Evolutionary conservation across 2,329 filamentous ascomycete genomes (phyloP).

Genomic region (Lasiodiplodia gonubiensis): DNA sequence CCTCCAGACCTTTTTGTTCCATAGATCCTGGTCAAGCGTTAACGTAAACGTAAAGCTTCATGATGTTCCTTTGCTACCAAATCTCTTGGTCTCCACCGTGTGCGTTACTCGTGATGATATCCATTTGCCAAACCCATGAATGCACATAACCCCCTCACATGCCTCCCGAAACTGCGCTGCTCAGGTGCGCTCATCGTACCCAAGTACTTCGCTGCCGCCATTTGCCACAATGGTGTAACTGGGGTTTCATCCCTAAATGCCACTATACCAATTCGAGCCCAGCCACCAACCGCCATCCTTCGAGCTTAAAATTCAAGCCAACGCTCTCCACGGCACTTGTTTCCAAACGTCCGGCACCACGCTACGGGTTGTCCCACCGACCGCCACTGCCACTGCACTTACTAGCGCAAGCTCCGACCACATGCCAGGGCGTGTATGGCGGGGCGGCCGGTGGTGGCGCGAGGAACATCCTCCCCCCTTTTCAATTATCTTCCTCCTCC

Average conservation of each 20-base stretch:
- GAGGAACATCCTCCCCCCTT: too few species aligned
- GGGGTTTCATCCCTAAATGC: neutral
- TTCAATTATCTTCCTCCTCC: too few species aligned
- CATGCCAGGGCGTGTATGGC: too few species aligned
- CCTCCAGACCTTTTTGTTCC: constrained; percentile 15
- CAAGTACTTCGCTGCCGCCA: neutral
- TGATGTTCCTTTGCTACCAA: constrained; percentile 14
- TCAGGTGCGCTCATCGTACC: neutral
- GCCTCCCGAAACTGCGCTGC: too few species aligned
- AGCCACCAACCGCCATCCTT: neutral
- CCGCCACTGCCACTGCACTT: too few species aligned
- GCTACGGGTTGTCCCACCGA: neutral
- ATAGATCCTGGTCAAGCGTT: constrained; percentile 11
- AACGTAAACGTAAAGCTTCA: constrained; percentile 19
- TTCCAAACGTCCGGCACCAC: too few species aligned
- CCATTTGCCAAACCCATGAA: neutral
- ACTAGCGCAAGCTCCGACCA: too few species aligned
- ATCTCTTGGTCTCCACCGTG: neutral
- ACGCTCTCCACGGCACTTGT: neutral
- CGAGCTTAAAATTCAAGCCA: neutral
- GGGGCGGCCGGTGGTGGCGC: too few species aligned
- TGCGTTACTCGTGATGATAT: neutral
- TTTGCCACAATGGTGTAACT: neutral
- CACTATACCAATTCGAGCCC: neutral
- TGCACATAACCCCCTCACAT: neutral